Base-by-base conservation (phyloP, 208 protist genomes). In the Crithidia brevicula region DNA sequence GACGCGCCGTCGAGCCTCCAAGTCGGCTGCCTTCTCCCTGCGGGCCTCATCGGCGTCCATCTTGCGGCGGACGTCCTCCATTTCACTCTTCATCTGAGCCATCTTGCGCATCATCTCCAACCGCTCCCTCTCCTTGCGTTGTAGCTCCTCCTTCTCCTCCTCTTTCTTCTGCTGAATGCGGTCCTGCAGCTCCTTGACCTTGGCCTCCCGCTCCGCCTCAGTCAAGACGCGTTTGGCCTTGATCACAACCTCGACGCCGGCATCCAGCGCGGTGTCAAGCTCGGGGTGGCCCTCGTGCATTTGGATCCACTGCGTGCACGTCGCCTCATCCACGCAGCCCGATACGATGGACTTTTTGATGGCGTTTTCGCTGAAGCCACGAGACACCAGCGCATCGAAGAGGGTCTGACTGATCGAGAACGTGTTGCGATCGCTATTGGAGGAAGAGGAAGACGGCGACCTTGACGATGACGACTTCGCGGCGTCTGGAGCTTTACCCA, bases 331-430 rank as follows among this genome's bases (percentile, higher is more conserved):
- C 36, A 96, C 64, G 71, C 91, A 96, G 10, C 91, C 91, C 6
- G 88, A 64, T 4, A 88, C 88, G 45, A 96, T 91, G 3, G 88
- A 91, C 77, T 96, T 96, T 53, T 96, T 96, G 49, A 93, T 88
- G 11, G 91, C 91, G 58, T 92, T 94, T 18, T 93, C 91, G 63
- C 88, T 93, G 52, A 94, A 94, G 2, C 88, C 91, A 16, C 77
- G 80, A 0, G 43, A 53, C 6, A 72, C 11, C 15, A 96, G 75
- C 0, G 61, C 66, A 56, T 93, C 80, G 58, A 88, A 91, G 9
- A 91, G 54, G 10, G 43, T 47, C 59, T 91, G 72, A 11, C 56
- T 74, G 30, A 96, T 88, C 25, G 64, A 82, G 63, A 85, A 89
- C 36, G 42, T 77, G 46, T 57, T 66, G 22, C 27, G 38, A 38